Base-by-base conservation (phyloP, 1,139 yeast genomes). In the Lodderomyces margitis region DNA sequence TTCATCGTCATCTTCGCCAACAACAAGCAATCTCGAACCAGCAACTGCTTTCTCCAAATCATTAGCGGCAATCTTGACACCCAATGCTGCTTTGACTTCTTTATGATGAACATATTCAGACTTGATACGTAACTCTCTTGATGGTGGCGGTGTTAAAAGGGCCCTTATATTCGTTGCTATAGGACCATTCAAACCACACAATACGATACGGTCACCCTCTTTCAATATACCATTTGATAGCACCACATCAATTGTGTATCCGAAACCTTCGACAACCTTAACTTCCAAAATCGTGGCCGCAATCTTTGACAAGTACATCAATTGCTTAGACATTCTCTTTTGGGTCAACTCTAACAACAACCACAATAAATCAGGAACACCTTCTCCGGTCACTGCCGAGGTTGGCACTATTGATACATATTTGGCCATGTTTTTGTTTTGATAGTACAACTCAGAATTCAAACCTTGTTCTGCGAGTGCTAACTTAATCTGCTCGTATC, bases 41-140 rank as follows among this genome's bases (percentile, higher is more conserved):
- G 99, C 98, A 61, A 92, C 96, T 7, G 99, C 98, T 71, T 92
- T 92, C 59, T 94, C 98, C 56, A 92, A 78, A 63, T 92, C 98
- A 62, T 87, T 87, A 33, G 98, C 99, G 44, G 98, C 95, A 62
- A 92, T 87, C 76, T 94, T 92, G 46, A 94, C 98, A 78, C 99
- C 99, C 55, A 92, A 77, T 28, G 99, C 98, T 28, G 99, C 99
- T 74, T 91, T 92, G 48, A 92, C 98, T 68, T 91, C 96, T 65
- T 92, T 92, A 69, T 88, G 92, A 61, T 94, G 98, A 37, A 91
- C 80, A 63, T 92, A 92, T 54, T 87, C 96, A 19, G 96, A 86
- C 66, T 92, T 92, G 65, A 94, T 76, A 70, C 99, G 91, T 66
- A 94, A 74, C 67, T 94, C 99, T 61, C 97, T 83, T 44, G 95